phyloP scores from a whole-genome alignment of 371 early-diverging fungal genomes.

The Mycotypha africana region DNA sequence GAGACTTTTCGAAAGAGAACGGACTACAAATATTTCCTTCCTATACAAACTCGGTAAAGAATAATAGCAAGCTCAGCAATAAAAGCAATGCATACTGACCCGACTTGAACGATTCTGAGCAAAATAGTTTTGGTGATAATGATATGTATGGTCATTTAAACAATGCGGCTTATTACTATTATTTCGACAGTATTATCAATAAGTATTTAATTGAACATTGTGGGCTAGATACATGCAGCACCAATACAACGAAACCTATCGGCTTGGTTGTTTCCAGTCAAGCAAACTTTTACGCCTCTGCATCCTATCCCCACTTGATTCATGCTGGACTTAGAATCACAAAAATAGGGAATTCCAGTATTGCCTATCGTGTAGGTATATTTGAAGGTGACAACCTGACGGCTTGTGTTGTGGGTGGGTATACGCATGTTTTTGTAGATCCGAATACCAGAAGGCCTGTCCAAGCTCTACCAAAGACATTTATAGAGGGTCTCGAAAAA shows the following conservation, averaged over 20 bases:
- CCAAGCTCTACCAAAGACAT: slow-evolving; percentile 15
- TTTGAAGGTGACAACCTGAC: slow-evolving; percentile 37
- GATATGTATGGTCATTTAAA: slow-evolving; percentile 64
- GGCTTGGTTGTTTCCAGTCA: slow-evolving; percentile 52
- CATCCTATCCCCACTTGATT: slow-evolving; percentile 51
- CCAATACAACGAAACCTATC: slow-evolving; percentile 33
- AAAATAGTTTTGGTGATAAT: neutral
- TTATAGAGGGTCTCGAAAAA: slow-evolving; percentile 17
- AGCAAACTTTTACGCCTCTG: slow-evolving; percentile 43
- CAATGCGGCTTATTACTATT: slow-evolving; percentile 54
- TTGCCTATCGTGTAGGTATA: slow-evolving; percentile 57
- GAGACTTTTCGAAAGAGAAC: slow-evolving; percentile 24
- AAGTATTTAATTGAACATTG: slow-evolving; percentile 48
- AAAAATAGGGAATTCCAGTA: slow-evolving; percentile 50
- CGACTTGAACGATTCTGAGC: neutral
- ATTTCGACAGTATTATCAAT: slow-evolving; percentile 59
- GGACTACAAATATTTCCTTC: slow-evolving; percentile 35
- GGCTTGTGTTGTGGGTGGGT: slow-evolving; percentile 42
- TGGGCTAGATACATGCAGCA: slow-evolving; percentile 34
- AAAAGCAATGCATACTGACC: neutral
- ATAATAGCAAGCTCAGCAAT: slow-evolving; percentile 33
- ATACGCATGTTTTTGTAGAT: slow-evolving; percentile 46
- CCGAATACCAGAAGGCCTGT: slow-evolving; percentile 29
- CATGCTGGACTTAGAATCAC: slow-evolving; percentile 50
- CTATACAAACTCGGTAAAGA: slow-evolving; percentile 37